Evolutionary conservation across 371 early-diverging fungal species (phyloP), one percentile per base, ranked within the genome.

Genomic region (Zopfochytrium polystomum): DNA sequence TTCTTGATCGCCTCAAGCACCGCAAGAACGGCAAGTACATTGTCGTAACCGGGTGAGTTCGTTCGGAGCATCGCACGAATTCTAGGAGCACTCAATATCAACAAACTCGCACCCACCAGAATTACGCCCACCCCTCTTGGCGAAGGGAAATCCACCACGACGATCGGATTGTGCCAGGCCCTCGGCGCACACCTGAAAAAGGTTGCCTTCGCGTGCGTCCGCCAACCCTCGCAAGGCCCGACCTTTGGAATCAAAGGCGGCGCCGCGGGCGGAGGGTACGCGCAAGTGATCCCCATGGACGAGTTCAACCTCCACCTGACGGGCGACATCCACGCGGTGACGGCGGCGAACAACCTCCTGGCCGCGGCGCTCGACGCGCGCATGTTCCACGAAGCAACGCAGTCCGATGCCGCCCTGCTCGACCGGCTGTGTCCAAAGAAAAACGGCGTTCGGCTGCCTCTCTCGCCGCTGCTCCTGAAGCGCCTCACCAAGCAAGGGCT

Each of bases 241-340:
- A 97, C 97, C 2, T 95, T 97, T 67, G 97, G 97, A 48, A 95
- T 97, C 79, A 97, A 97, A 76, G 97, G 95, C 27, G 97, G 97
- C 42, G 97, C 97, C 38, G 97, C 97, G 23, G 97, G 97, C 52
- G 96, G 97, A 49, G 96, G 97, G 25, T 96, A 96, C 74, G 88
- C 95, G 20, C 96, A 96, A 73, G 92, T 97, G 47, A 93, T 96
- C 60, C 97, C 97, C n/a, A 97, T 97, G 97, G 94, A 95, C 63
- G 93, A 95, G 66, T 95, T 97, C 84, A 97, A 97, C 74, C 76
- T 97, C 60, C 97, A 97, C 62, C 78, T 97, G 78, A 97, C 97
- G 0, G 97, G 97, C 35, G 97, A 97, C 80, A 91, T 96, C 66
- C 97, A 97, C 67, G 97, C 97, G 31, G 90, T 96, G 59, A 87